Conservation (phyloP, 2,329 filamentous ascomycete species). For the Penicillium rolfsii region DNA sequence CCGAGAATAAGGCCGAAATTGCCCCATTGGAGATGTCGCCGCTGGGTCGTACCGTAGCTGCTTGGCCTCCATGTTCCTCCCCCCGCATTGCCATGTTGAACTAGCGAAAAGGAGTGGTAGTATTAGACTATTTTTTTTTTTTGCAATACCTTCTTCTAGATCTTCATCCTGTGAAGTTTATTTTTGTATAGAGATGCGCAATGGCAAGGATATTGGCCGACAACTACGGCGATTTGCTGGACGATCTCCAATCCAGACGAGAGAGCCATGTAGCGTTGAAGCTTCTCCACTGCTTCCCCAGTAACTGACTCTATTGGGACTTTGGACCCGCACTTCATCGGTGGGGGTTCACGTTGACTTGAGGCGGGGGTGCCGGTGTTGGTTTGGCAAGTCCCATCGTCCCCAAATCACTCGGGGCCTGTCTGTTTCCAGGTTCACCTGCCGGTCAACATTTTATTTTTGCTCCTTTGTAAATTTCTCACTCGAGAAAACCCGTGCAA, state of each 20-base stretch:
- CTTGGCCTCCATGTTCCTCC: not conserved
- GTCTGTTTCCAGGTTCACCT: too few relatives aligned
- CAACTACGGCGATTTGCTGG: not conserved
- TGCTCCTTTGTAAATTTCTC: not conserved
- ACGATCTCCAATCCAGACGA: not conserved
- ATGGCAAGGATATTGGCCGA: not conserved
- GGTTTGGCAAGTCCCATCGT: not conserved
- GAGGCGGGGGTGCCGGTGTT: not conserved
- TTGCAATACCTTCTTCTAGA: not conserved
- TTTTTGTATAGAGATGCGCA: not conserved
- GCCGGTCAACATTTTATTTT: not conserved
- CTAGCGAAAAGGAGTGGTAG: not conserved
- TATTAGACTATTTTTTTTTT: not conserved
- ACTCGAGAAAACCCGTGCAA: not conserved
- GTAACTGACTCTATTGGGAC: not conserved
- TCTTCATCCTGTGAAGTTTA: too few relatives aligned
- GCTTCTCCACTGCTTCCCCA: not conserved
- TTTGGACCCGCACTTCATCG: not conserved
- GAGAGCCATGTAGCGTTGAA: not conserved
- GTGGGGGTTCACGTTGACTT: not conserved
- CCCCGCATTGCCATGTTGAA: not conserved
- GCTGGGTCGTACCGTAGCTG: not conserved
- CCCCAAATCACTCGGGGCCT: too few relatives aligned
- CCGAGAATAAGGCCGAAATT: conserved; percentile 3
- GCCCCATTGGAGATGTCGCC: not conserved